A percentile compares a stretch with the other conserved stretches of the same genome.
These are phyloP conservation scores for Gentiana macrophylla DNA, from an alignment of 257 asterid species.

Conservation along the genomic window DNA sequence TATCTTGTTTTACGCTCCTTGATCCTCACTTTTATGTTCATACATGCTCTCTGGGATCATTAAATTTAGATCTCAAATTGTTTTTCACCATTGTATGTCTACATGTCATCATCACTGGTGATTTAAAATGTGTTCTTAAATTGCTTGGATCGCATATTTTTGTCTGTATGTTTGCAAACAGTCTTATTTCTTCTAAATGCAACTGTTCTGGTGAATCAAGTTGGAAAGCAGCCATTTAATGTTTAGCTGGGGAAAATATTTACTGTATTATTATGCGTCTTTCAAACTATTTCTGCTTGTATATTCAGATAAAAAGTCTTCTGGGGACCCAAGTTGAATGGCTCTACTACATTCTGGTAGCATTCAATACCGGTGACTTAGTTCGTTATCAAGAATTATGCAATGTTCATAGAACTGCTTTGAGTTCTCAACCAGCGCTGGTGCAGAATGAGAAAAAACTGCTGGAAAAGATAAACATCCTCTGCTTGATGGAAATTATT, in stretches of 20 bases:
- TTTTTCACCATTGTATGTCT: too few species aligned
- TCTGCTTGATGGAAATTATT: slow-evolving; percentile 92
- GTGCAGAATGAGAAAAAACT: slow-evolving; percentile 90
- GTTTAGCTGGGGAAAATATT: too few species aligned
- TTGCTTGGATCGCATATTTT: not conserved
- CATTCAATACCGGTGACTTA: slow-evolving; percentile 79
- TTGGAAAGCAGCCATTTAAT: too few species aligned
- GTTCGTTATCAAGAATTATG: slow-evolving; percentile 84
- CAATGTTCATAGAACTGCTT: slow-evolving; percentile 67
- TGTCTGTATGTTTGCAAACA: not conserved
- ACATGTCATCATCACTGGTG: too few species aligned
- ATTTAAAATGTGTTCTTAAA: too few species aligned
- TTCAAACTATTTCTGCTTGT: slow-evolving; percentile 5
- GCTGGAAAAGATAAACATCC: slow-evolving; percentile 93
- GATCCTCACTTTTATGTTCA: too few species aligned
- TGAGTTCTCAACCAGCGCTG: slow-evolving; percentile 75
- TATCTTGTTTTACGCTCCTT: too few species aligned
- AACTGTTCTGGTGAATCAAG: not conserved
- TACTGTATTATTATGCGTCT: too few species aligned
- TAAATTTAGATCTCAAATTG: too few species aligned
- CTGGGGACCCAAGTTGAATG: slow-evolving; percentile 81
- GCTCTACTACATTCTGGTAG: slow-evolving; percentile 84
- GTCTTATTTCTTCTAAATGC: not conserved
- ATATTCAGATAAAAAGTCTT: slow-evolving; percentile 72
- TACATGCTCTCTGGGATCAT: too few species aligned